Evolutionary conservation across 2,329 filamentous ascomycete genomes (phyloP).

Genomic region (Paecilomyces dactylethromorphus): DNA sequence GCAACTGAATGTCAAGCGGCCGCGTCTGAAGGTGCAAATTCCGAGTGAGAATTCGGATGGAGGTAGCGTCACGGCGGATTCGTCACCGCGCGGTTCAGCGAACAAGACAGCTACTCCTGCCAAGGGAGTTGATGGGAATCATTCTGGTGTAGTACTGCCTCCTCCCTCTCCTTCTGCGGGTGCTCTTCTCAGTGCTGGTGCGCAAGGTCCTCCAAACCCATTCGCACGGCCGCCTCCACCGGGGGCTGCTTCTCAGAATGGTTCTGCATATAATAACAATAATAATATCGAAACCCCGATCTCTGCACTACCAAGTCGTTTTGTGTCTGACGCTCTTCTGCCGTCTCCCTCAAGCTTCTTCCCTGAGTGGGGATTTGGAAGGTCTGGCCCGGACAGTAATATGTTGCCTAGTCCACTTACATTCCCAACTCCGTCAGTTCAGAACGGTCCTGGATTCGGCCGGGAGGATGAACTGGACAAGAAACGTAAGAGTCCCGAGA

Average conservation of each 20-base stretch:
- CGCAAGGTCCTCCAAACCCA: conserved; percentile 86
- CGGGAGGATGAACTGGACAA: conserved; percentile 39
- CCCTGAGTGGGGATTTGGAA: conserved; percentile 74
- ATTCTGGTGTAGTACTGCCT: conserved; percentile 72
- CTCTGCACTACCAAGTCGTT: conserved; percentile 87
- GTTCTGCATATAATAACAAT: conserved; percentile 34
- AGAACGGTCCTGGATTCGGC: conserved; percentile 33
- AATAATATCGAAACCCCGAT: conserved; percentile 66
- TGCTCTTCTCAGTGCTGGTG: conserved; percentile 80
- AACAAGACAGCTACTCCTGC: conserved; percentile 55
- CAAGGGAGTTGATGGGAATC: conserved; percentile 49
- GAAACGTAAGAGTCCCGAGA: conserved; percentile 39
- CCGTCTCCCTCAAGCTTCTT: conserved; percentile 92
- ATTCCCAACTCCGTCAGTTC: conserved; percentile 69
- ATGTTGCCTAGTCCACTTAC: conserved; percentile 88
- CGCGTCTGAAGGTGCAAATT: conserved; percentile 87
- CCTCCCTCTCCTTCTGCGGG: conserved; percentile 88
- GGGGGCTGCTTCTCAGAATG: conserved; percentile 29
- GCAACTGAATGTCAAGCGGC: conserved; percentile 62
- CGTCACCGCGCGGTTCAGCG: conserved; percentile 56
- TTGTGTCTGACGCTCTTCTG: conserved; percentile 79
- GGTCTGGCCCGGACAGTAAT: conserved; percentile 62
- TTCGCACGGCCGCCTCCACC: conserved; percentile 84
- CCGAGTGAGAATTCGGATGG: conserved; percentile 80
- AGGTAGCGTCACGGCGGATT: conserved; percentile 66